phyloP scores from a whole-genome alignment of 23 red algal genomes.

The Cyanidiococcus yangmingshanensis region DNA sequence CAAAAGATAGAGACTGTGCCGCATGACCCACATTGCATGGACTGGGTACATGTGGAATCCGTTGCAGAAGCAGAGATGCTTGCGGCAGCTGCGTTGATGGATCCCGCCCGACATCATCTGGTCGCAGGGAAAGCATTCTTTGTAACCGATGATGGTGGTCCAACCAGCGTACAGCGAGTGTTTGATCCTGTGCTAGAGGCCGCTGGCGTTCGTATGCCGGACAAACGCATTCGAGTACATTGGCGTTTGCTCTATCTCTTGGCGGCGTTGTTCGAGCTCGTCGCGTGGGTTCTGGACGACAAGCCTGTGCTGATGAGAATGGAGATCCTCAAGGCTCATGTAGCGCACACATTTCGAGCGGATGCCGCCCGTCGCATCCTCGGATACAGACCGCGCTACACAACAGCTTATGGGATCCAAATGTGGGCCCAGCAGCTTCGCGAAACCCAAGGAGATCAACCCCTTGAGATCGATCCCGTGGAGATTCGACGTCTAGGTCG shows the following conservation, averaged over 20 bases:
- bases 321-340: background rate
- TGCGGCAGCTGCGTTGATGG: background rate
- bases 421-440: background rate
- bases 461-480: background rate
- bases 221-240: background rate
- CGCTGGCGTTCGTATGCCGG: conserved; percentile 5
- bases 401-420: background rate
- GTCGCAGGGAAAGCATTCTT: conserved; percentile 7
- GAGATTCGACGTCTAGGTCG: background rate
- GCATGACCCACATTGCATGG: background rate
- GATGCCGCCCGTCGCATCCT: background rate
- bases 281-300: conserved; percentile 2
- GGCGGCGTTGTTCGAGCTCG: background rate
- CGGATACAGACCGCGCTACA: background rate
- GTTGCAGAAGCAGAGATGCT: background rate
- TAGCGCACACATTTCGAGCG: background rate
- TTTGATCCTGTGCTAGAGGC: conserved; percentile 1
- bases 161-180: background rate
- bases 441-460: background rate
- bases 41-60: background rate
- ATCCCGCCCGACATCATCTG: background rate
- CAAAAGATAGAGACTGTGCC: background rate
- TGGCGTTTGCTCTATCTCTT: background rate
- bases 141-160: conserved; percentile 7
- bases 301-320: conserved; percentile 13